Evolutionary conservation across 2,329 filamentous ascomycete species (phyloP).

Genomic region (Verticillium nubilum): DNA sequence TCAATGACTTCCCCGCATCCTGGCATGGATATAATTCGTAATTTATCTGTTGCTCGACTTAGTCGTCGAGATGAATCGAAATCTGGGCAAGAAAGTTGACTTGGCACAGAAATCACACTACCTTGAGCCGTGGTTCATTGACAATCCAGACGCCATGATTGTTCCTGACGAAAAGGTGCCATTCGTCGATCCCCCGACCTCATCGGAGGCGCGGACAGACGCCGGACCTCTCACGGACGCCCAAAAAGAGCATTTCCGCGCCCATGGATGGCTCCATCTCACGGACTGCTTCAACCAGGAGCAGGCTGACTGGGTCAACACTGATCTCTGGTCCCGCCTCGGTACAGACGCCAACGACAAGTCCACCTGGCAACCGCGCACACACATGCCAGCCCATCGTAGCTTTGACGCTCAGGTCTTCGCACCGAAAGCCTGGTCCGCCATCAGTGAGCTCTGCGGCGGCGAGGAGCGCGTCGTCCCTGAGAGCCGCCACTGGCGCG

Average conservation of each 20-base stretch:
- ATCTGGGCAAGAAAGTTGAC: too few species aligned
- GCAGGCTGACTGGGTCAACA: conserved; percentile 26
- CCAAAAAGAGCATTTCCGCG: conserved; percentile 34
- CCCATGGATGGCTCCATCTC: conserved; percentile 30
- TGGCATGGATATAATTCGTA: not conserved
- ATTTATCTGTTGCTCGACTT: not conserved
- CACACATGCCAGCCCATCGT: conserved; percentile 60
- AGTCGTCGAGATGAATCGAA: too few species aligned
- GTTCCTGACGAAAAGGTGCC: not conserved
- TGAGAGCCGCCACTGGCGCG: conserved; percentile 53
- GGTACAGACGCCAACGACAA: conserved; percentile 60
- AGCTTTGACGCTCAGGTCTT: conserved; percentile 47
- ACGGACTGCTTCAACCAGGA: conserved; percentile 29
- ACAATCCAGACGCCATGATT: not conserved
- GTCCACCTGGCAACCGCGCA: conserved; percentile 57
- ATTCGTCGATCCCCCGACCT: not conserved
- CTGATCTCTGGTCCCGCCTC: conserved; percentile 57
- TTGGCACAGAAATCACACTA: not conserved
- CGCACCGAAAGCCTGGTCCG: conserved; percentile 60
- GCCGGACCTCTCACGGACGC: conserved; percentile 25
- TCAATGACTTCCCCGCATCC: not conserved
- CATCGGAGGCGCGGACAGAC: not conserved
- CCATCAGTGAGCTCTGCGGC: conserved; percentile 61
- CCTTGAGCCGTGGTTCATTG: not conserved
- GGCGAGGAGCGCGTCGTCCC: conserved; percentile 50